Conservation (phyloP, 495 filamentous ascomycete genomes). For the Cladorrhinum samala region DNA sequence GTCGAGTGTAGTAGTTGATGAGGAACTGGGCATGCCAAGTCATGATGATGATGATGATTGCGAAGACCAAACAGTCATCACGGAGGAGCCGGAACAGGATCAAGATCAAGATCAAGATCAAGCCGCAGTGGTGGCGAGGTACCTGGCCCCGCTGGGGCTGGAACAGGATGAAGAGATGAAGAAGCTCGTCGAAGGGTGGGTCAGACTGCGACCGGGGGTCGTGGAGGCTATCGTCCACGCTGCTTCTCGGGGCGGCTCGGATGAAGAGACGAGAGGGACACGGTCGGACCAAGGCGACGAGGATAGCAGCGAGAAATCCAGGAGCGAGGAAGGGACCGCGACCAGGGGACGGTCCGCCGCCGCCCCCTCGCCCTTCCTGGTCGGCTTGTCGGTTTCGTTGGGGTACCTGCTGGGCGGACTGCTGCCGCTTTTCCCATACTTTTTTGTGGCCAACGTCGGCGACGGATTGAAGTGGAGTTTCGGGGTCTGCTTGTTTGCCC, state of each 20-base stretch:
- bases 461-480: conserved; percentile 46
- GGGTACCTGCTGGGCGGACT: conserved; percentile 52
- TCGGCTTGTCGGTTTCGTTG: conserved; percentile 7
- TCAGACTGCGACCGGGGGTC: not conserved
- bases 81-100: not conserved
- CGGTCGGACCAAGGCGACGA: not conserved
- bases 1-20: not conserved
- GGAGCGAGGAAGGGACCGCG: not conserved
- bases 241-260: too few species aligned
- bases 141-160: not conserved
- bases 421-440: conserved; percentile 54
- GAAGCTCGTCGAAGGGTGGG: not conserved
- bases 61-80: not conserved
- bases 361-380: not conserved
- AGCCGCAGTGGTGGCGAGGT: not conserved
- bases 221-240: not conserved
- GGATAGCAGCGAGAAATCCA: not conserved
- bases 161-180: not conserved
- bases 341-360: not conserved
- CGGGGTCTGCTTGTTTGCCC: conserved; percentile 44
- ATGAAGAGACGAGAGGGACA: too few species aligned
- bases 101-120: not conserved
- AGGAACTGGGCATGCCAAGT: not conserved
- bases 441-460: conserved; percentile 36
- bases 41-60: not conserved